phyloP scores from a whole-genome alignment of 345 rosid species.

The Citrus sp. region DNA sequence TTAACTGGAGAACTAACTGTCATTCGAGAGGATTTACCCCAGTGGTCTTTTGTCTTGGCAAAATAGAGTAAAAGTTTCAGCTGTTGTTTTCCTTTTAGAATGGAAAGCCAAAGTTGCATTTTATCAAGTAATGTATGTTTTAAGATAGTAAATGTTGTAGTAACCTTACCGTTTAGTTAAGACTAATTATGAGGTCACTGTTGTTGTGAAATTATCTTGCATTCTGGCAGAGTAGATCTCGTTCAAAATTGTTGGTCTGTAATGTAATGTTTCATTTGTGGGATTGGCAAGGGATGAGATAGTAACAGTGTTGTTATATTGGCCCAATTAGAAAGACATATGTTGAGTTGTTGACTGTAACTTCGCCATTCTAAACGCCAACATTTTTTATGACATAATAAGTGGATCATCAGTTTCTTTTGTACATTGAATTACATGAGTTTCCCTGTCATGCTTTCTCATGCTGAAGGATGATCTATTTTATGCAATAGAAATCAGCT shows the following conservation, averaged over 20 bases:
- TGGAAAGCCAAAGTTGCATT: background rate
- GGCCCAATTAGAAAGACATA: background rate
- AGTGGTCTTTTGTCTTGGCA: background rate
- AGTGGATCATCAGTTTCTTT: background rate
- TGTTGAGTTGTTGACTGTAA: background rate
- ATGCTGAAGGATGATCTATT: conserved; percentile 3
- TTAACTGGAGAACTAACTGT: background rate
- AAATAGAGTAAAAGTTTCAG: background rate
- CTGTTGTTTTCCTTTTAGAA: background rate
- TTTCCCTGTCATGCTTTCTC: background rate
- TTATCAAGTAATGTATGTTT: background rate
- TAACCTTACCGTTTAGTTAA: background rate
- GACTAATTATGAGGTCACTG: background rate
- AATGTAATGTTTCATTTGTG: background rate
- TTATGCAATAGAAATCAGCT: conserved; percentile 59
- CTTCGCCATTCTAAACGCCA: background rate
- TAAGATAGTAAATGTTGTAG: background rate
- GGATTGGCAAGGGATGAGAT: background rate
- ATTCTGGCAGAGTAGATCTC: no score
- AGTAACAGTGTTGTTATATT: background rate
- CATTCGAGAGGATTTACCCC: no score
- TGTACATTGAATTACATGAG: background rate
- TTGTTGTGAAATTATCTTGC: background rate
- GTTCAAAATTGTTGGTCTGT: background rate
- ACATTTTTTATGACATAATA: background rate